Percentiles rank a stretch among this genome's conserved stretches.
These are phyloP conservation scores for Crepidotus variabilis DNA, from an alignment of 768 basidiomycete species.

Conservation along the genomic window DNA sequence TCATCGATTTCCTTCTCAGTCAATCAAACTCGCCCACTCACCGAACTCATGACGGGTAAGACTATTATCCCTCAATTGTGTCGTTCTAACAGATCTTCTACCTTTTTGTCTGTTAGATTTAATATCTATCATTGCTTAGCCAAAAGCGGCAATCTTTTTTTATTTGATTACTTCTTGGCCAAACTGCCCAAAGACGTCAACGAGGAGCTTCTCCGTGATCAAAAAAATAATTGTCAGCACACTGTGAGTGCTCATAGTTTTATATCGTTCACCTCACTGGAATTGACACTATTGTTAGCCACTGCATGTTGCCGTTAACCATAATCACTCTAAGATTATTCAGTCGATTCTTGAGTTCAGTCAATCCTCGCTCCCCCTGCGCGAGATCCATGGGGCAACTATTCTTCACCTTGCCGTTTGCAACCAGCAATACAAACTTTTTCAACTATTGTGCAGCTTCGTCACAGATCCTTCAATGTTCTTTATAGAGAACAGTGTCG, in stretches of 20 bases:
- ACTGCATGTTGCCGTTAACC: conserved; percentile 46
- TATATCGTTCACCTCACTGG: background rate
- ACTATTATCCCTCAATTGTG: background rate
- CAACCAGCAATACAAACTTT: conserved; percentile 28
- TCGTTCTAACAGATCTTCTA: background rate
- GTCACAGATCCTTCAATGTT: conserved; percentile 33
- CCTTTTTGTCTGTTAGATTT: conserved; percentile 38
- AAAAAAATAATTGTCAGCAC: conserved; percentile 39
- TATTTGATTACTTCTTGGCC: conserved; percentile 40
- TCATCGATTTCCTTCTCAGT: conserved; percentile 9
- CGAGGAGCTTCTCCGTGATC: conserved; percentile 39
- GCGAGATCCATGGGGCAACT: conserved; percentile 44
- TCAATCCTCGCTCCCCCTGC: conserved; percentile 30
- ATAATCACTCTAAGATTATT: conserved; percentile 23
- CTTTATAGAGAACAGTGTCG: conserved; percentile 47
- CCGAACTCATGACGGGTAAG: background rate
- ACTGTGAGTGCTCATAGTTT: conserved; percentile 33
- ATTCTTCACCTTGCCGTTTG: conserved; percentile 48
- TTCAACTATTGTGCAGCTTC: conserved; percentile 32
- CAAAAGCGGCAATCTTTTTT: conserved; percentile 17
- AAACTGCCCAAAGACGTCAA: conserved; percentile 48
- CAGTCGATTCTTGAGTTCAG: conserved; percentile 35
- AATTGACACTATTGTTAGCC: conserved; percentile 37
- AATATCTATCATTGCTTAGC: conserved; percentile 55
- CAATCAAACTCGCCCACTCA: conserved; percentile 9